A percentile compares a stretch with the other conserved stretches of the same genome.
Evolutionary conservation across 306 rosid species (phyloP).

Genomic region (Vicia sativa): DNA sequence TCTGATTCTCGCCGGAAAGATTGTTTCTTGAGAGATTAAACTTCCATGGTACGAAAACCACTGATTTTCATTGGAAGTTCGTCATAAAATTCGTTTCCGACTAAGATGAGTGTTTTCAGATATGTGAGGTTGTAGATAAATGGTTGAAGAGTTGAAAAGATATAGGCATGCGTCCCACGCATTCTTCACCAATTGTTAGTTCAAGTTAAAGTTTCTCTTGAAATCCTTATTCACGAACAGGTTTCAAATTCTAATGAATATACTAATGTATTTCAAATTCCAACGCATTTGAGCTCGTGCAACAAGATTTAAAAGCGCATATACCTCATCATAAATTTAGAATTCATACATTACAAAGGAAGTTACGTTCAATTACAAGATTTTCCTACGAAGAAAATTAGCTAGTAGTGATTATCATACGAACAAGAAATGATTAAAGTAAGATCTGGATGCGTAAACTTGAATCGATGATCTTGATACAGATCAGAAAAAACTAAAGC

Average conservation of each 20-base stretch:
- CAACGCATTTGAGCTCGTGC: constrained; percentile 17
- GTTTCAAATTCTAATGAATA: not conserved
- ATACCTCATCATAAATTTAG: constrained; percentile 1
- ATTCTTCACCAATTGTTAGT: no score
- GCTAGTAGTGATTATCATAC: not conserved
- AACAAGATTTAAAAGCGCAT: constrained; percentile 11
- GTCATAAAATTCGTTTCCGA: constrained; percentile 66
- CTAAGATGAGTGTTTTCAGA: constrained; percentile 54
- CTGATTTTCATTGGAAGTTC: constrained; percentile 31
- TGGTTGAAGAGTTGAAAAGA: not conserved
- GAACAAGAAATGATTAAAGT: constrained; percentile 15
- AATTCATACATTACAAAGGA: not conserved
- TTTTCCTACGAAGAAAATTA: not conserved
- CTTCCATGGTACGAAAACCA: constrained; percentile 42
- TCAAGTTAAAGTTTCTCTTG: constrained; percentile 9
- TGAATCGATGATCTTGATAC: not conserved
- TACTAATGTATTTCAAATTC: not conserved
- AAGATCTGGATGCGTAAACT: constrained; percentile 40
- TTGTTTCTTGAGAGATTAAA: no score
- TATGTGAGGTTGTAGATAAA: constrained; percentile 47
- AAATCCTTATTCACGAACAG: constrained; percentile 9
- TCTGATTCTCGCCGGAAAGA: constrained; percentile 49
- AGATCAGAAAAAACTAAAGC: constrained; percentile 26
- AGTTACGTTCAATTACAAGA: constrained; percentile 2
- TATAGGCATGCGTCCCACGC: no score